These are phyloP conservation scores for Juglanconis oblonga DNA, from an alignment of 2,329 filamentous ascomycete species.

Conservation along the genomic window DNA sequence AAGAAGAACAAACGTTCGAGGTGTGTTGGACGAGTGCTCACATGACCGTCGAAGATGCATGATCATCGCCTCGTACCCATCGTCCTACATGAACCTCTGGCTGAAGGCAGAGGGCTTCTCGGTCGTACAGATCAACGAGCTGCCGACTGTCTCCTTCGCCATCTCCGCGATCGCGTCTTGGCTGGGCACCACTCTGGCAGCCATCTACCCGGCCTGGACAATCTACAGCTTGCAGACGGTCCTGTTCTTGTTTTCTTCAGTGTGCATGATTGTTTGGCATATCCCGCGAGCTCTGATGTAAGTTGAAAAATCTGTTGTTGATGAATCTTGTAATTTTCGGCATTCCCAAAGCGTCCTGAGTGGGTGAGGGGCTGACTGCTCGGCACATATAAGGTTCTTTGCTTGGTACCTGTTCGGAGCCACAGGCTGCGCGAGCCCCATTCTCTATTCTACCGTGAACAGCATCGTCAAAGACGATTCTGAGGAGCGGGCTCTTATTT, in stretches of 20 bases:
- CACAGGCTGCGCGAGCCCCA: constrained; percentile 36
- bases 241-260: constrained; percentile 39
- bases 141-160: constrained; percentile 47
- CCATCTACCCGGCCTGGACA: constrained; percentile 47
- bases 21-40: neutral
- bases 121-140: constrained; percentile 45
- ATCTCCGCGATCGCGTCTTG: constrained; percentile 47
- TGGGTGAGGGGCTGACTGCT: neutral
- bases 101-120: constrained; percentile 47
- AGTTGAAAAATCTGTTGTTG: constrained; percentile 7
- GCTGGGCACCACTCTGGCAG: constrained; percentile 47
- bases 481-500: constrained; percentile 38
- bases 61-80: constrained; percentile 43
- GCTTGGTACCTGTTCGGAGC: constrained; percentile 41
- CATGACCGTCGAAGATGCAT: constrained; percentile 33
- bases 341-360: neutral
- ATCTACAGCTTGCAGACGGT: constrained; percentile 41
- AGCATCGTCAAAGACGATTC: constrained; percentile 37
- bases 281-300: constrained; percentile 47
- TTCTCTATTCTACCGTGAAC: constrained; percentile 42
- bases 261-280: constrained; percentile 46
- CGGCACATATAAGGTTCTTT: constrained; percentile 29
- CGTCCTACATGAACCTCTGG: constrained; percentile 51
- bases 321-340: too few species aligned
- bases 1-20: too few species aligned